phyloP scores from a whole-genome alignment of 2,329 filamentous ascomycete genomes.

The Xylariaceae sp. region DNA sequence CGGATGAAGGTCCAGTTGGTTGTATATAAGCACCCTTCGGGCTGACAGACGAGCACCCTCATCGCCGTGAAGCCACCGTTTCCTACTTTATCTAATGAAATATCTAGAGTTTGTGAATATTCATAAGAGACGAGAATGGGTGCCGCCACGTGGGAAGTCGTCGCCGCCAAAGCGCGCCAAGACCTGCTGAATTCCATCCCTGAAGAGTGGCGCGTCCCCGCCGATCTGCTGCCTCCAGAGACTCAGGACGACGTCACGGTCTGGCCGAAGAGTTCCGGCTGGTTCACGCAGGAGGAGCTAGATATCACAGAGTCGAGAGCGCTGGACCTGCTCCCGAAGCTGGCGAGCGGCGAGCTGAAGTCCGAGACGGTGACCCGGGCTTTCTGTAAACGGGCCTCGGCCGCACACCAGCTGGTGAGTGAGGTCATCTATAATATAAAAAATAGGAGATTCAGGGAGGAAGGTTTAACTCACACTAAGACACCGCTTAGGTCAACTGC shows the following conservation, averaged over 20 bases:
- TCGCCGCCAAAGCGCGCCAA: conserved; percentile 39
- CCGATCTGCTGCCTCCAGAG: conserved; percentile 45
- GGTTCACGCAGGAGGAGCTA: conserved; percentile 46
- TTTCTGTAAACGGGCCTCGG: conserved; percentile 35
- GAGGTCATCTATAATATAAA: too few species aligned
- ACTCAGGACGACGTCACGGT: conserved; percentile 50
- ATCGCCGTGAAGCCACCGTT: too few species aligned
- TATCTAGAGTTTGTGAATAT: too few species aligned
- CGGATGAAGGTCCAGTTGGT: too few species aligned
- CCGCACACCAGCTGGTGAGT: conserved; percentile 34
- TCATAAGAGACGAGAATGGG: conserved; percentile 19
- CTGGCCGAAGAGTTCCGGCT: conserved; percentile 53
- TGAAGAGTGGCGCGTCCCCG: conserved; percentile 51
- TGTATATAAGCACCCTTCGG: too few species aligned
- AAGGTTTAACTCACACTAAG: conserved; percentile 4
- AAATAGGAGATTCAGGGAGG: too few species aligned
- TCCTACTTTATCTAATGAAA: too few species aligned
- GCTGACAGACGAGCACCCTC: too few species aligned
- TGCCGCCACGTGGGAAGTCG: conserved; percentile 36
- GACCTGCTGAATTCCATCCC: conserved; percentile 47
- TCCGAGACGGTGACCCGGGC: conserved; percentile 33
- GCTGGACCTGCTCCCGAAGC: conserved; percentile 30
- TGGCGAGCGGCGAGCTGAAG: conserved; percentile 34
- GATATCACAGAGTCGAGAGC: conserved; percentile 33
- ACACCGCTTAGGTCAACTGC: conserved; percentile 39